Evolutionary conservation across 768 basidiomycete species (phyloP).

Genomic region (Mycena vulgaris): DNA sequence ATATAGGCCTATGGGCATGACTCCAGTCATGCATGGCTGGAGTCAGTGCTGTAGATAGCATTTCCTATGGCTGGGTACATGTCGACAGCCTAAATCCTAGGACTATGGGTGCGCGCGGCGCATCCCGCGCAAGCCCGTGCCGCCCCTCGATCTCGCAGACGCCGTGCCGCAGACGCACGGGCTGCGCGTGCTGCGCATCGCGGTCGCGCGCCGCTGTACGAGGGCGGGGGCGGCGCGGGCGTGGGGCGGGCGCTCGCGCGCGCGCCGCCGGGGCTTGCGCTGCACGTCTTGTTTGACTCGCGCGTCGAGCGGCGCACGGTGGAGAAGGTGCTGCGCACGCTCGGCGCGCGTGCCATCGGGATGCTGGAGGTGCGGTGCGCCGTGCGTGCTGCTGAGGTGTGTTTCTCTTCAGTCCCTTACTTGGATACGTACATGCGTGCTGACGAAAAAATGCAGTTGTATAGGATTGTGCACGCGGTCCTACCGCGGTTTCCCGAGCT

Average conservation of each 20-base stretch:
- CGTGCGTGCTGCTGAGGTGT: conserved; percentile 29
- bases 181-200: conserved; percentile 35
- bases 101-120: neutral
- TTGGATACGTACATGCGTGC: neutral
- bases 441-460: no score
- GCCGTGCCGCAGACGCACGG: no score
- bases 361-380: conserved; percentile 36
- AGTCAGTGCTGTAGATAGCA: neutral
- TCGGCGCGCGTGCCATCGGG: conserved; percentile 19
- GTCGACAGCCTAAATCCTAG: neutral
- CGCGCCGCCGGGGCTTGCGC: conserved; percentile 26
- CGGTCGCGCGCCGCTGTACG: conserved; percentile 35
- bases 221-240: conserved; percentile 29
- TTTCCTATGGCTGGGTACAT: neutral
- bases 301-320: conserved; percentile 37
- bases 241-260: conserved; percentile 33
- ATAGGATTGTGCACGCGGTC: conserved; percentile 29
- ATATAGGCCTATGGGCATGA: neutral
- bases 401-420: neutral
- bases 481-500: conserved; percentile 35
- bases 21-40: neutral
- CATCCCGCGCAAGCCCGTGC: conserved; percentile 23
- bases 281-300: conserved; percentile 34
- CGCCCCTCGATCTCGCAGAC: no score
- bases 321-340: conserved; percentile 37